phyloP scores from a whole-genome alignment of 2,329 filamentous ascomycete species.

The Alternaria hordeiaustralica region DNA sequence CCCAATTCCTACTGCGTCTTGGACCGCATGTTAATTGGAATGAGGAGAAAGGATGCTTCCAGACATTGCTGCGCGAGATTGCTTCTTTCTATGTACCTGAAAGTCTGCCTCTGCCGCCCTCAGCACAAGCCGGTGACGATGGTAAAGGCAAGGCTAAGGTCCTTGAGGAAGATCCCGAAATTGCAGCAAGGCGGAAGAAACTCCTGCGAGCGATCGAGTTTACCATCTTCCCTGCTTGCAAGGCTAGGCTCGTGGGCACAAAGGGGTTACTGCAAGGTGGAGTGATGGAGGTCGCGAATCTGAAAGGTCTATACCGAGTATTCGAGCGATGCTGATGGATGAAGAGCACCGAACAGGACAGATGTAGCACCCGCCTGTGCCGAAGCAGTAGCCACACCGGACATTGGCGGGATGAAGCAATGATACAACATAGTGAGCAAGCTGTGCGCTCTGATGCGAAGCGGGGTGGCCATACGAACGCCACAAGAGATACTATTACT shows the following conservation, averaged over 20 bases:
- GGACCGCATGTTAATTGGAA: conserved; percentile 89
- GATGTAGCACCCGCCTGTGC: background rate
- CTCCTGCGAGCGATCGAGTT: conserved; percentile 81
- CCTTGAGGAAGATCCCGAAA: conserved; percentile 48
- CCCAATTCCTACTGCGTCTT: conserved; percentile 83
- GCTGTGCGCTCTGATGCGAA: background rate
- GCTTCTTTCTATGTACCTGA: conserved; percentile 92
- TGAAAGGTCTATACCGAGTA: conserved; percentile 91
- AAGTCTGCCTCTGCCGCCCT: conserved; percentile 66
- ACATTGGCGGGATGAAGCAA: background rate
- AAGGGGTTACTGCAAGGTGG: conserved; percentile 73
- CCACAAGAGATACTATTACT: background rate
- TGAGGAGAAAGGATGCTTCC: conserved; percentile 84
- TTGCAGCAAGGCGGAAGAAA: conserved; percentile 65
- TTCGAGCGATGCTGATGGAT: conserved; percentile 81
- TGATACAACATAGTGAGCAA: background rate
- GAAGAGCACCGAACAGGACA: background rate
- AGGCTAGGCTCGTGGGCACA: conserved; percentile 81
- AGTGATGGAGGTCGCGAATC: conserved; percentile 83
- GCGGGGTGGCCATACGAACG: background rate
- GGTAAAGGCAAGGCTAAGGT: conserved; percentile 28
- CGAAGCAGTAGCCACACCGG: background rate
- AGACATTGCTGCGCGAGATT: conserved; percentile 82
- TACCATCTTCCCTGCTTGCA: conserved; percentile 88
- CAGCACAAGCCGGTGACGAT: conserved; percentile 51